phyloP scores from a whole-genome alignment of 805 yeast species.

The Peterozyma xylosa region DNA sequence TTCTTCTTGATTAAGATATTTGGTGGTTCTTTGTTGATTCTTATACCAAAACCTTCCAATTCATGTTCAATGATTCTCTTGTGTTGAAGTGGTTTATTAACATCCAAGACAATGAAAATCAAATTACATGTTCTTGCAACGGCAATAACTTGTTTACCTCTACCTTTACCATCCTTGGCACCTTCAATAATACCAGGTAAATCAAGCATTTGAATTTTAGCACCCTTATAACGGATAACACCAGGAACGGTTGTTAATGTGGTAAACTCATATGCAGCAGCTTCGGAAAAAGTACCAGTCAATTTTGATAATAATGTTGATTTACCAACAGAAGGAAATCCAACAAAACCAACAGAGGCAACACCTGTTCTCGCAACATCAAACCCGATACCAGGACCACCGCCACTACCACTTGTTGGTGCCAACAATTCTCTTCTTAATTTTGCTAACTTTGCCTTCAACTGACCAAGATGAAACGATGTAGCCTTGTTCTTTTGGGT shows the following conservation, averaged over 20 bases:
- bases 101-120: constrained; percentile 90
- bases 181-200: constrained; percentile 88
- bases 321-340: constrained; percentile 95
- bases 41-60: constrained; percentile 94
- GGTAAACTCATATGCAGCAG: constrained; percentile 97
- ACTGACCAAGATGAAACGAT: constrained; percentile 92
- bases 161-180: constrained; percentile 86
- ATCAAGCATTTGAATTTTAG: constrained; percentile 93
- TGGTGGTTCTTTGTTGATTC: constrained; percentile 88
- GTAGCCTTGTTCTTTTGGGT: constrained; percentile 99
- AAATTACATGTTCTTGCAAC: constrained; percentile 97
- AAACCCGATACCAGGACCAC: constrained; percentile 90
- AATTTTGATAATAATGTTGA: constrained; percentile 79
- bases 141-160: constrained; percentile 96
- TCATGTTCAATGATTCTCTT: constrained; percentile 92
- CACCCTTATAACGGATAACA: constrained; percentile 91
- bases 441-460: constrained; percentile 94
- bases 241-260: constrained; percentile 98
- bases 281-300: constrained; percentile 96
- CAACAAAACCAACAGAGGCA: constrained; percentile 95
- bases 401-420: constrained; percentile 71
- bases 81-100: constrained; percentile 91
- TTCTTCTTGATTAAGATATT: constrained; percentile 87
- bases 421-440: constrained; percentile 85
- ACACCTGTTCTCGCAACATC: constrained; percentile 99